Evolutionary conservation across 257 asterid species (phyloP).

Genomic region (Scutellaria minor): DNA sequence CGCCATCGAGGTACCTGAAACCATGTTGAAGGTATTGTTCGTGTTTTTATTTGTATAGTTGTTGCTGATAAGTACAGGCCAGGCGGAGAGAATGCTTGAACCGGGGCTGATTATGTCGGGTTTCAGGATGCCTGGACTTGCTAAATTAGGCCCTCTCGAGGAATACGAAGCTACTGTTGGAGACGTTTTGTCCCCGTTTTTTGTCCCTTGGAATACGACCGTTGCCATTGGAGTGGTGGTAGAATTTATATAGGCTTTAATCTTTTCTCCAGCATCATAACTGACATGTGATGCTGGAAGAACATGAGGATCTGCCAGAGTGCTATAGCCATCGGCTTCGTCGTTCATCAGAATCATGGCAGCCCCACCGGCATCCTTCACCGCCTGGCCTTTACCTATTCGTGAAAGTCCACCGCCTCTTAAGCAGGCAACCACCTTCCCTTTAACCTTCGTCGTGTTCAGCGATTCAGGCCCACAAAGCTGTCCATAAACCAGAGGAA

Average conservation of each 20-base stretch:
- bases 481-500: constrained; percentile 34
- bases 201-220: constrained; percentile 41
- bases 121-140: constrained; percentile 41
- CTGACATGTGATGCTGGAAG: constrained; percentile 39
- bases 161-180: constrained; percentile 38
- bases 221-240: constrained; percentile 12
- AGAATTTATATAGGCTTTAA: constrained; percentile 40
- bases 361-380: constrained; percentile 47
- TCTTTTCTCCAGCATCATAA: constrained; percentile 31
- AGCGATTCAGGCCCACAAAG: constrained; percentile 30
- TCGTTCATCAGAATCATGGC: constrained; percentile 43
- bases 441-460: constrained; percentile 18
- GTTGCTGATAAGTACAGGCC: constrained; percentile 28
- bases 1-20: constrained; percentile 47
- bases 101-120: constrained; percentile 52
- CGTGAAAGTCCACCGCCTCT: constrained; percentile 8
- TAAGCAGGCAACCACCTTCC: constrained; percentile 40
- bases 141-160: constrained; percentile 42
- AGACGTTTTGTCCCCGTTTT: constrained; percentile 27
- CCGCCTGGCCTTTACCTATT: constrained; percentile 32
- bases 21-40: constrained; percentile 23
- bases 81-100: constrained; percentile 40
- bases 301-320: constrained; percentile 26
- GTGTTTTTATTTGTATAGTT: background rate
- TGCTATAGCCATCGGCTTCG: constrained; percentile 8